These are phyloP conservation scores for Phialophora macrospora DNA, from an alignment of 2,329 filamentous ascomycete species.

Conservation along the genomic window DNA sequence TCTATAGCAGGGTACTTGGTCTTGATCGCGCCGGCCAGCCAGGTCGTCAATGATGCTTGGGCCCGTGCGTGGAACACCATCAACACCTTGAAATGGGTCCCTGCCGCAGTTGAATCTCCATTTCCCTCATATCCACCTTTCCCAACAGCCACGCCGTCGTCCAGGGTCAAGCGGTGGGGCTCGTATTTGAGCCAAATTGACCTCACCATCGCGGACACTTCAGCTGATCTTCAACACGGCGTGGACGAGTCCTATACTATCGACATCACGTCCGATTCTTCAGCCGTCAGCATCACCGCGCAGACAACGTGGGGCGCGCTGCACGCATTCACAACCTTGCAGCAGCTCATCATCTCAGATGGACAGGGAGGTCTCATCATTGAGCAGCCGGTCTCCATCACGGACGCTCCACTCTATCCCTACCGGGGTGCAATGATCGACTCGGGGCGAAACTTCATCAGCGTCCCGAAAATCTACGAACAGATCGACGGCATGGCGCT, in stretches of 20 bases:
- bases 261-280: slow-evolving; percentile 48
- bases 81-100: slow-evolving; percentile 58
- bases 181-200: slow-evolving; percentile 51
- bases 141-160: slow-evolving; percentile 47
- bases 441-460: slow-evolving; percentile 60
- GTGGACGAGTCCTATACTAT: slow-evolving; percentile 64
- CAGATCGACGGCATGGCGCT: slow-evolving; percentile 61
- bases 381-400: slow-evolving; percentile 59
- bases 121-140: slow-evolving; percentile 58
- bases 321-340: slow-evolving; percentile 62
- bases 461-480: slow-evolving; percentile 57
- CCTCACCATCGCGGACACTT: slow-evolving; percentile 52
- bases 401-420: slow-evolving; percentile 58
- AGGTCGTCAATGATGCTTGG: slow-evolving; percentile 55
- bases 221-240: slow-evolving; percentile 59
- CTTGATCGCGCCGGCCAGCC: slow-evolving; percentile 47
- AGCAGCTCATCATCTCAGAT: slow-evolving; percentile 60
- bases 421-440: slow-evolving; percentile 63
- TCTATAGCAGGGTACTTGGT: slow-evolving; percentile 47
- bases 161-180: slow-evolving; percentile 20
- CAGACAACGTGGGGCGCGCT: slow-evolving; percentile 61
- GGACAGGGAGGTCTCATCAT: slow-evolving; percentile 53
- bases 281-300: slow-evolving; percentile 53
- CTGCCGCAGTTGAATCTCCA: slow-evolving; percentile 59
- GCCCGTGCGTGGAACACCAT: slow-evolving; percentile 57